A percentile compares a stretch with the other conserved stretches of the same genome.
Conservation (phyloP, 208 protist genomes). For the Acanthamoeba lenticulata region DNA sequence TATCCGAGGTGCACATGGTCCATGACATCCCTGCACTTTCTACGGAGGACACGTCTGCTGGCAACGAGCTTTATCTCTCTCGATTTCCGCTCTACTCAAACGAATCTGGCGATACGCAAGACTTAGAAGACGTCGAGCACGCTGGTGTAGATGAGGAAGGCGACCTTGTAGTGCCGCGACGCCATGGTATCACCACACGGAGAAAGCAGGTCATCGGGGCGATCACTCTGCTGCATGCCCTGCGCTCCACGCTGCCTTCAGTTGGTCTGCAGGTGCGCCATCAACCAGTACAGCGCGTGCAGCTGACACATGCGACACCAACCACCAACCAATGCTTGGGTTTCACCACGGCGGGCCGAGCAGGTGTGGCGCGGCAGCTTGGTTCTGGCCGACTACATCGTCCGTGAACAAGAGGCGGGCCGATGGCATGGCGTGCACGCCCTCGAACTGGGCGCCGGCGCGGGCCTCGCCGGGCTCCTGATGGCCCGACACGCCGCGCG, state of each 20-base stretch:
- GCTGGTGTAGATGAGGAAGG: not conserved
- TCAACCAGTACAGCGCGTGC: too few species aligned
- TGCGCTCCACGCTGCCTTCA: not conserved
- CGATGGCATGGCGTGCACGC: not conserved
- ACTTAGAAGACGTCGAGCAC: not conserved
- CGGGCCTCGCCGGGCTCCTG: not conserved
- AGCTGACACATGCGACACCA: not conserved
- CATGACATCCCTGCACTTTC: not conserved
- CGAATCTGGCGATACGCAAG: not conserved
- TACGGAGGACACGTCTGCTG: not conserved
- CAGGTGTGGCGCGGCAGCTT: not conserved
- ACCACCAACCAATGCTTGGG: too few species aligned
- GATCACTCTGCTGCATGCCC: not conserved
- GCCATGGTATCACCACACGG: not conserved
- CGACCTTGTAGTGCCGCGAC: not conserved
- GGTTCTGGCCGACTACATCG: not conserved
- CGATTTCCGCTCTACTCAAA: not conserved
- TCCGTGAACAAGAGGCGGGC: not conserved
- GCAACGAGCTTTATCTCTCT: not conserved
- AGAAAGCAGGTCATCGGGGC: not conserved
- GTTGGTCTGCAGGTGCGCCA: not conserved
- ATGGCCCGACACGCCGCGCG: not conserved
- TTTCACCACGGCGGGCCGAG: not conserved
- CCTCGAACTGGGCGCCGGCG: not conserved
- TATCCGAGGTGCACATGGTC: constrained; percentile 1